Base-by-base conservation (phyloP, 2,329 filamentous ascomycete species). In the Claviceps quebecensis region DNA sequence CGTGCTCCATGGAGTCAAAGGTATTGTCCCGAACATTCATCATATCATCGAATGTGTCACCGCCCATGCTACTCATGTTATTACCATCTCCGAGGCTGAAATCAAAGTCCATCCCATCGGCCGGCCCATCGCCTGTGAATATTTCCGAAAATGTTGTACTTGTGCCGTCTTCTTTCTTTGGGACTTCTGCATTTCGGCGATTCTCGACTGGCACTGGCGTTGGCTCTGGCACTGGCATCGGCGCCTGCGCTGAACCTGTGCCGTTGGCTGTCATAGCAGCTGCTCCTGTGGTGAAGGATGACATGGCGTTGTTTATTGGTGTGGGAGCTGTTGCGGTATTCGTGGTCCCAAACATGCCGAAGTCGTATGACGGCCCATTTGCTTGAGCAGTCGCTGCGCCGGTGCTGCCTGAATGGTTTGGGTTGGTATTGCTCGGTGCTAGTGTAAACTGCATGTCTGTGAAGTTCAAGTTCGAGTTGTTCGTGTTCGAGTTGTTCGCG, bases 381-480 rank as follows among this genome's bases (percentile, higher is more conserved):
- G 58, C 48, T 19, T 56, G 58, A 29, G 57, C 39, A 34, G 51
- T 44, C 6, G 47, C 17, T 23, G 11, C 38, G 22, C 16, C 48
- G 6, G 51, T 47, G 19, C 44, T 38, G 22, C 22, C 51, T 16
- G 59, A 53, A 45, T 63, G 60, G 34, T 51, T 56, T 19, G 65
- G 56, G 26, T 55, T 46, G 52, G 62, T 62, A 47, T 63, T 66
- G 8, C 68, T 55, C 0, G 75, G 72, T 1, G 72, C 76, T 4
- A 78, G 65, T 0, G 73, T 71, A 56, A 80, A 80, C 38, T 75
- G 70, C 74, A 78, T 78, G 55, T 78, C 69, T 14, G 76, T 78
- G 56, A 78, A 80, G 54, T 72, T 72, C 7, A 72, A 66, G 49
- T 72, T 69, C n/a, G 68, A 61, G 46, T 65, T 4, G 29, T 29